Evolutionary conservation across 192 early-diverging fungal genomes (phyloP).

Genomic region (Linnemannia hyalina): DNA sequence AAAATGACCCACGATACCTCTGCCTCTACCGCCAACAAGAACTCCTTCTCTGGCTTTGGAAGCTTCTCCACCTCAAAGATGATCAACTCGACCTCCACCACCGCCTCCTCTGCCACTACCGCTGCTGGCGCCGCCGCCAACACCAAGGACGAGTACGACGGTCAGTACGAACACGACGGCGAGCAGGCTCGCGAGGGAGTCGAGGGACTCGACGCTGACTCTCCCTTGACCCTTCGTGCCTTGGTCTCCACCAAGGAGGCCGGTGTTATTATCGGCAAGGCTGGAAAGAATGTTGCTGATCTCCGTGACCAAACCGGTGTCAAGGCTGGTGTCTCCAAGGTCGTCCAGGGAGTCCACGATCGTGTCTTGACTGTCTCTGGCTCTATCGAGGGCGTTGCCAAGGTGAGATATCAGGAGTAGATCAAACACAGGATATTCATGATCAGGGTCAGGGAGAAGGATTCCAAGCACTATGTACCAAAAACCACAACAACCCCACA

Average conservation of each 20-base stretch:
- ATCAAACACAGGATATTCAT: background rate
- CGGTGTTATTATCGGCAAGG: slow-evolving; percentile 87
- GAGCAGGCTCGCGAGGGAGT: slow-evolving; percentile 5
- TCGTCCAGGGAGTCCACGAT: slow-evolving; percentile 89
- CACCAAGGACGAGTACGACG: slow-evolving; percentile 10
- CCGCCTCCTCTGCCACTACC: background rate
- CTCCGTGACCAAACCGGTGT: slow-evolving; percentile 88
- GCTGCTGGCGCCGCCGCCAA: background rate
- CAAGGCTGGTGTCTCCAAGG: slow-evolving; percentile 93
- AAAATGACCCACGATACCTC: slow-evolving; percentile 18
- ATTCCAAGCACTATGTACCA: background rate
- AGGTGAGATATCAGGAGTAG: slow-evolving; percentile 53
- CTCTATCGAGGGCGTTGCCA: slow-evolving; percentile 77
- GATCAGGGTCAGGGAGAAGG: background rate
- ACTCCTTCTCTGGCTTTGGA: background rate
- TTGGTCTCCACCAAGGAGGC: slow-evolving; percentile 95
- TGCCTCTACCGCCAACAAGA: slow-evolving; percentile 6
- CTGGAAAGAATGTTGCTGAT: slow-evolving; percentile 89
- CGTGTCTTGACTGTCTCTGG: slow-evolving; percentile 84
- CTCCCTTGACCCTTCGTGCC: slow-evolving; percentile 68
- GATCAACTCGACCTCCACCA: slow-evolving; percentile 10
- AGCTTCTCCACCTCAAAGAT: slow-evolving; percentile 11
- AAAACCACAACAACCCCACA: background rate
- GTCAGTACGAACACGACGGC: slow-evolving; percentile 24
- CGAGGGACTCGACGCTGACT: slow-evolving; percentile 23